phyloP scores from a whole-genome alignment of 164 flowering plant genomes.

The Cinnamomum micranthum region DNA sequence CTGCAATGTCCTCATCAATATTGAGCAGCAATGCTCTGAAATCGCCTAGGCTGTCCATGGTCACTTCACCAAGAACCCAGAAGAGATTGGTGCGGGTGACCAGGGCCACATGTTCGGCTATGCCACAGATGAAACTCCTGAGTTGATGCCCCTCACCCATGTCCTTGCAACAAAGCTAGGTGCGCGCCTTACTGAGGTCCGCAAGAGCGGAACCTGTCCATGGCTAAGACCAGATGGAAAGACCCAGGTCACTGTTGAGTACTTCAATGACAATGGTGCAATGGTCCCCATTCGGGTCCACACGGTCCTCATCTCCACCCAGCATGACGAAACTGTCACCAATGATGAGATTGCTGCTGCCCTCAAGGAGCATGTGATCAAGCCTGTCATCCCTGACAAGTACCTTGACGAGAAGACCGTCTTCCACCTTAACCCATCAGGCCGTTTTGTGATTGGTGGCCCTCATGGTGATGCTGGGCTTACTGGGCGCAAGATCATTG shows the following conservation, averaged over 20 bases:
- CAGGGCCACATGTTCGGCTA: conserved; percentile 86
- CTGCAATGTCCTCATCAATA: conserved; percentile 75
- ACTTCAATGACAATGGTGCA: conserved; percentile 51
- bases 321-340: conserved; percentile 65
- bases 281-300: conserved; percentile 63
- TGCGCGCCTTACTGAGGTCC: conserved; percentile 60
- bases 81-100: conserved; percentile 73
- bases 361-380: conserved; percentile 58
- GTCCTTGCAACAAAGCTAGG: conserved; percentile 68
- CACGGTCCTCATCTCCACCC: conserved; percentile 66
- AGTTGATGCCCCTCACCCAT: conserved; percentile 63
- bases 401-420: conserved; percentile 66
- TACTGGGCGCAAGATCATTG: conserved; percentile 60
- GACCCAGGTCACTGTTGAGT: conserved; percentile 74
- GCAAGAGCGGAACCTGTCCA: conserved; percentile 56
- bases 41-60: conserved; percentile 79
- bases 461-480: conserved; percentile 76
- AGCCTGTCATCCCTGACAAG: conserved; percentile 58
- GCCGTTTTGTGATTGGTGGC: conserved; percentile 67
- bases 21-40: conserved; percentile 77
- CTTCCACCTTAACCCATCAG: conserved; percentile 70
- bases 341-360: conserved; percentile 58
- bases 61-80: conserved; percentile 57
- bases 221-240: conserved; percentile 75
- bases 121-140: conserved; percentile 81